phyloP scores from a whole-genome alignment of 2,329 filamentous ascomycete species.

The Rhynchosporium graminicola region DNA sequence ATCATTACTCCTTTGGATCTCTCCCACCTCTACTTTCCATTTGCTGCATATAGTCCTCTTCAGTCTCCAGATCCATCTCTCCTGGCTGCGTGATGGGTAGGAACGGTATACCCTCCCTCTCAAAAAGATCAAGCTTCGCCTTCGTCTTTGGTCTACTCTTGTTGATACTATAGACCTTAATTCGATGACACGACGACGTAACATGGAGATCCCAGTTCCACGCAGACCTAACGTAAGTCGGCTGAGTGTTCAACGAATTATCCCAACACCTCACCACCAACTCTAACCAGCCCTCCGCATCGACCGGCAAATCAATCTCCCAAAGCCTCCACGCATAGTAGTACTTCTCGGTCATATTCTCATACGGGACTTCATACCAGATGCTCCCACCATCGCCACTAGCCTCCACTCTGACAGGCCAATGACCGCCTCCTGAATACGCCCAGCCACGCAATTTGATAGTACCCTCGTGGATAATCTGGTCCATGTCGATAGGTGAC shows the following conservation, averaged over 20 bases:
- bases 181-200: slow-evolving; percentile 60
- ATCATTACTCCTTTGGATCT: slow-evolving; percentile 3
- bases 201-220: slow-evolving; percentile 67
- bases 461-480: slow-evolving; percentile 34
- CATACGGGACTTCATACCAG: slow-evolving; percentile 64
- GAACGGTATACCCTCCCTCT: slow-evolving; percentile 50
- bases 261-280: slow-evolving; percentile 60
- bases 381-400: slow-evolving; percentile 62
- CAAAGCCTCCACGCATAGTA: slow-evolving; percentile 65
- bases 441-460: slow-evolving; percentile 60
- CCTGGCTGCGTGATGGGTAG: slow-evolving; percentile 50
- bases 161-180: slow-evolving; percentile 65
- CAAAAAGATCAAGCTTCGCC: slow-evolving; percentile 45
- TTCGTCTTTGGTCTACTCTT: slow-evolving; percentile 49
- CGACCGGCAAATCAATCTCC: slow-evolving; percentile 62
- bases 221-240: slow-evolving; percentile 48
- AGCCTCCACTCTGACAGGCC: slow-evolving; percentile 66
- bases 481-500: slow-evolving; percentile 47
- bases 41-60: slow-evolving; percentile 9
- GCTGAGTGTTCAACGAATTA: slow-evolving; percentile 62
- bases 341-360: slow-evolving; percentile 61
- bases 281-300: slow-evolving; percentile 62
- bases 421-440: slow-evolving; percentile 66
- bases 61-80: slow-evolving; percentile 15
- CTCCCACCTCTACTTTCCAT: slow-evolving; percentile 12